phyloP scores from a whole-genome alignment of 2,329 filamentous ascomycete species.

The Alternaria sp. region DNA sequence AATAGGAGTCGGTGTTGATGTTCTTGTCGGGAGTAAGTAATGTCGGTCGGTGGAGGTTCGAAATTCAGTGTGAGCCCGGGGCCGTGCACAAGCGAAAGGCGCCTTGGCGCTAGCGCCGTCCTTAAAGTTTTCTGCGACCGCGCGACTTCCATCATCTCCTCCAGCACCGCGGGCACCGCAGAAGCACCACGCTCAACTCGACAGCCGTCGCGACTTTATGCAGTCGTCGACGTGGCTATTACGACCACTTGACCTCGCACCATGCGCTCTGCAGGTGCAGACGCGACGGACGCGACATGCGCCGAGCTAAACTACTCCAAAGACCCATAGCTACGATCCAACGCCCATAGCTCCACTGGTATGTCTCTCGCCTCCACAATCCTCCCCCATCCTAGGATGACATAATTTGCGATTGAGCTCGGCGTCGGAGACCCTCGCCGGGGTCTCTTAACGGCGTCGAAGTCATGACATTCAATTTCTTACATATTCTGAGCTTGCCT shows the following conservation, averaged over 20 bases:
- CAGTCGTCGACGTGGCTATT: background rate
- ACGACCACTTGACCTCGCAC: background rate
- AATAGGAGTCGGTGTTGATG: conserved; percentile 45
- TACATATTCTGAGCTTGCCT: conserved; percentile 90
- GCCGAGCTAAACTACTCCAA: background rate
- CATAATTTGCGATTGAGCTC: conserved; percentile 99
- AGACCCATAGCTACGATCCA: conserved; percentile 5
- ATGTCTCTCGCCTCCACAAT: conserved; percentile 20
- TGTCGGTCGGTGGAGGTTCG: conserved; percentile 22
- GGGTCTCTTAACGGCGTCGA: conserved; percentile 79
- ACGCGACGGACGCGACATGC: background rate
- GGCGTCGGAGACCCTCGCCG: conserved; percentile 86
- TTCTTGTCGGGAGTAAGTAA: conserved; percentile 36
- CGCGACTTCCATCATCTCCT: conserved; percentile 12
- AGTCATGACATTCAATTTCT: conserved; percentile 91
- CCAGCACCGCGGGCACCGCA: background rate
- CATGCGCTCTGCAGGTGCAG: background rate
- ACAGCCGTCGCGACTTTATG: background rate
- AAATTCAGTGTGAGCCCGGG: conserved; percentile 17
- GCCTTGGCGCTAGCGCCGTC: conserved; percentile 16
- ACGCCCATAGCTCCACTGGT: conserved; percentile 22
- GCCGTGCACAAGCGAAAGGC: conserved; percentile 16
- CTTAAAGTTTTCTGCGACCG: conserved; percentile 22
- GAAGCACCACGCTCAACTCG: background rate
- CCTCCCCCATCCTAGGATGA: conserved; percentile 69